Conservation (phyloP, 441 rosid species). For the Jatropha podagrica region DNA sequence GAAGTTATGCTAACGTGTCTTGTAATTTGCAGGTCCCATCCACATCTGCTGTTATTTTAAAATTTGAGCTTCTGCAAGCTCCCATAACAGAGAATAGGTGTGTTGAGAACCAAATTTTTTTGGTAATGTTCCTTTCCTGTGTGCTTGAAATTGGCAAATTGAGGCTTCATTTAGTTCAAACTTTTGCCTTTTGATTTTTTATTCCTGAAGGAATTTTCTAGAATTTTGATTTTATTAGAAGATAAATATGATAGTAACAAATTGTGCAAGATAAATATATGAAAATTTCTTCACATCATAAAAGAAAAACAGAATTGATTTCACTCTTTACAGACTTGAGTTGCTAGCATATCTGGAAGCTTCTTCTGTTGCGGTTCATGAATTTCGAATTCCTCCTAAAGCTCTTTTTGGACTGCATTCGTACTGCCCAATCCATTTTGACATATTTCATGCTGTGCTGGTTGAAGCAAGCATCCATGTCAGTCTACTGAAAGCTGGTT, state of each 20-base stretch:
- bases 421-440: conserved; percentile 92
- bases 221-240: not conserved
- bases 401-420: conserved; percentile 94
- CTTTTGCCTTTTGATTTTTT: not conserved
- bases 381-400: conserved; percentile 88
- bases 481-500: conserved; percentile 60
- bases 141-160: not conserved
- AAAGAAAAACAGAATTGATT: not conserved
- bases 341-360: conserved; percentile 52
- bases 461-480: conserved; percentile 81
- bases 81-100: conserved; percentile 51
- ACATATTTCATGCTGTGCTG: conserved; percentile 75
- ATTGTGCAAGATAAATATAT: not conserved
- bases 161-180: not conserved
- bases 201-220: not conserved
- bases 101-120: conserved; percentile 21
- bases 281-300: not conserved
- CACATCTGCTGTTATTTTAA: conserved; percentile 74
- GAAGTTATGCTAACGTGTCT: conserved; percentile 7
- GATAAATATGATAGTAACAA: not conserved
- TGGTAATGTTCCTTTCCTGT: conserved; percentile 3
- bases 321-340: conserved; percentile 44
- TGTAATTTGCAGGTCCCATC: conserved; percentile 56
- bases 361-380: conserved; percentile 68
- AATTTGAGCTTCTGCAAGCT: conserved; percentile 90